A percentile compares a stretch with the other conserved stretches of the same genome.
Evolutionary conservation across 140 eudicot genomes (phyloP).

Genomic region (Bidens hawaiensis): DNA sequence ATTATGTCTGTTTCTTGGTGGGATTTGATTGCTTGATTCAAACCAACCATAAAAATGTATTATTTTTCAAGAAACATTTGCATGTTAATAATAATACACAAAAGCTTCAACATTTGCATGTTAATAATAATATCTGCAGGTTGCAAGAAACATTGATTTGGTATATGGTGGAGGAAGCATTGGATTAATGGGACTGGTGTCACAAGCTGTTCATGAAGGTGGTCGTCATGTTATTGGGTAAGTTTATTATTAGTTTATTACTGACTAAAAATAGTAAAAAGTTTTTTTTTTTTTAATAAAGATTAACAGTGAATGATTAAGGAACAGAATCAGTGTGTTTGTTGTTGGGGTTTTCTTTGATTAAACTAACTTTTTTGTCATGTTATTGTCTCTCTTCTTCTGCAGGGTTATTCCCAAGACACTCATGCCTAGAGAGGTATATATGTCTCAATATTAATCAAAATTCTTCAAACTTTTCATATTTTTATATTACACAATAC

Average conservation of each 20-base stretch:
- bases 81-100: slow-evolving; percentile 2
- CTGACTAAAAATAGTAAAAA: slow-evolving; percentile 18
- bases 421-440: slow-evolving; percentile 99
- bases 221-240: slow-evolving; percentile 98
- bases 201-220: slow-evolving; percentile 96
- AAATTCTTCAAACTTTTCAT: slow-evolving; percentile 6
- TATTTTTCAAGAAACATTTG: slow-evolving; percentile 19
- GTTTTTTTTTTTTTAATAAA: slow-evolving; percentile 3
- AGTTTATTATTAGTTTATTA: too few species aligned
- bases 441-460: slow-evolving; percentile 20
- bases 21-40: neutral
- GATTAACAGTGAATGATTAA: slow-evolving; percentile 29
- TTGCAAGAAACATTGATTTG: slow-evolving; percentile 85
- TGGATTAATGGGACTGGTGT: slow-evolving; percentile 90
- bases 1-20: neutral
- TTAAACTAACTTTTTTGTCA: slow-evolving; percentile 58
- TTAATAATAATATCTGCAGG: slow-evolving; percentile 37
- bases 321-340: slow-evolving; percentile 34
- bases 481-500: neutral
- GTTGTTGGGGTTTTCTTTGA: slow-evolving; percentile 29
- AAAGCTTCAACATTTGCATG: neutral
- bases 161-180: slow-evolving; percentile 99
- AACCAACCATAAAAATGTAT: slow-evolving; percentile 7
- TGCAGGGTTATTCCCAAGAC: slow-evolving; percentile 99
- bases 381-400: slow-evolving; percentile 65